Percentiles rank a stretch among this genome's conserved stretches.
These are phyloP conservation scores for Phytopythium mirpurense DNA, from an alignment of 352 stramenopile species.

Conservation along the genomic window DNA sequence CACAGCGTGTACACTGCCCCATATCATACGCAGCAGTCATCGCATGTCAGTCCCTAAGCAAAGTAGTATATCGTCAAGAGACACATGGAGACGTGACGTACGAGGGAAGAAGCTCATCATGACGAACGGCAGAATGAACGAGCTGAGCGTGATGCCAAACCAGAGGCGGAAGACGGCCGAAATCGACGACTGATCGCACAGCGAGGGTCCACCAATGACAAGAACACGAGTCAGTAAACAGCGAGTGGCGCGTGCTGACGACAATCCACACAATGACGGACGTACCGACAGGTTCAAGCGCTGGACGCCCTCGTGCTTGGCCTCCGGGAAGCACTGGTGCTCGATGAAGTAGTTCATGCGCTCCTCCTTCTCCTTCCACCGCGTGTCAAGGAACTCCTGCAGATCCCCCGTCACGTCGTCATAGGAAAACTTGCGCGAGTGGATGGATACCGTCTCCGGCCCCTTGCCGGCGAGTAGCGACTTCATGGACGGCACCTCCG, in stretches of 20 bases:
- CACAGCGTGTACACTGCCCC: constrained; percentile 74
- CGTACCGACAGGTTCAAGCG: constrained; percentile 28
- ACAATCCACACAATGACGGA: not conserved
- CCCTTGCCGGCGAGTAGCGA: constrained; percentile 53
- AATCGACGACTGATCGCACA: constrained; percentile 39
- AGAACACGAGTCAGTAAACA: too few relatives aligned
- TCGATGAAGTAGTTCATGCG: constrained; percentile 71
- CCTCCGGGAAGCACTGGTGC: constrained; percentile 48
- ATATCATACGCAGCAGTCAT: constrained; percentile 3
- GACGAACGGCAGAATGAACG: constrained; percentile 62
- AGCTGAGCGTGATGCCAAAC: constrained; percentile 58
- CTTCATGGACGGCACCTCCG: constrained; percentile 81
- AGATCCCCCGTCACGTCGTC: constrained; percentile 48
- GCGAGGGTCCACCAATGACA: not conserved
- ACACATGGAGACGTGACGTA: constrained; percentile 24
- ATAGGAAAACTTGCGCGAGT: constrained; percentile 58
- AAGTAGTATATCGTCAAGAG: too few relatives aligned
- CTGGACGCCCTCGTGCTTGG: constrained; percentile 24
- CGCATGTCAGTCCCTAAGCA: not conserved
- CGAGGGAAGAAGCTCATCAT: constrained; percentile 78
- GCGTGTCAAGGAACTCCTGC: constrained; percentile 57
- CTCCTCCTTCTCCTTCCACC: constrained; percentile 76
- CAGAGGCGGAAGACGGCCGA: constrained; percentile 66
- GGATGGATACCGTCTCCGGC: constrained; percentile 41
- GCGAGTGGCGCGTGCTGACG: too few relatives aligned